A percentile compares a stretch with the other conserved stretches of the same genome.
Evolutionary conservation across 192 early-diverging fungal species (phyloP).

Genomic region (Backusella tuberculispora): DNA sequence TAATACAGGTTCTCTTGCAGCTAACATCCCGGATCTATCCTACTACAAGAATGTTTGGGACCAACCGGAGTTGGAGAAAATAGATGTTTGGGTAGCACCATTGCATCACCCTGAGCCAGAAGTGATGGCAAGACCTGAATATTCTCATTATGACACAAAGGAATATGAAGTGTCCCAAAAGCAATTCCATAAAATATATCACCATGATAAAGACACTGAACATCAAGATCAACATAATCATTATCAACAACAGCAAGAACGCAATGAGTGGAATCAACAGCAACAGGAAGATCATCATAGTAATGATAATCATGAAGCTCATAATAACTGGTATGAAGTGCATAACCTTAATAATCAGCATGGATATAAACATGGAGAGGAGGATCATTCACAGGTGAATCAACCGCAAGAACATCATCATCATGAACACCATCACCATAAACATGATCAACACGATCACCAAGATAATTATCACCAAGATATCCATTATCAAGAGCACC

Average conservation of each 20-base stretch:
- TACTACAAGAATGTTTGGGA: slow-evolving; percentile 38
- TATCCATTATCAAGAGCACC: neutral
- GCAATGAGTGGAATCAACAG: neutral
- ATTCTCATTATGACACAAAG: slow-evolving; percentile 6
- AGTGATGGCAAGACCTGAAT: slow-evolving; percentile 12
- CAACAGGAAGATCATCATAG: neutral
- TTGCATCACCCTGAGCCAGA: slow-evolving; percentile 24
- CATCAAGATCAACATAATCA: neutral
- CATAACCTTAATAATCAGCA: neutral
- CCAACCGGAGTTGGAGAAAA: slow-evolving; percentile 11
- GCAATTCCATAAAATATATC: neutral
- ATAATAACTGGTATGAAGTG: slow-evolving; percentile 14
- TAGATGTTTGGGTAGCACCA: slow-evolving; percentile 34
- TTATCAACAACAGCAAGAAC: neutral
- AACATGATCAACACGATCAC: neutral
- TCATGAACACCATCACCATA: neutral
- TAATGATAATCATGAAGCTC: neutral
- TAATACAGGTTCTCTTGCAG: slow-evolving; percentile 7
- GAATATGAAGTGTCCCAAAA: neutral
- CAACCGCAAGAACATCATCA: too few relatives aligned
- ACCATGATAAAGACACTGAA: neutral
- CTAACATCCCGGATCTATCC: slow-evolving; percentile 28
- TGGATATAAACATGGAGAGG: neutral
- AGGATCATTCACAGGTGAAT: neutral
- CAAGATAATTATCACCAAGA: slow-evolving; percentile 17